These are phyloP conservation scores for Kluyveromyces aestuarii DNA, from an alignment of 805 yeast species.

Conservation along the genomic window DNA sequence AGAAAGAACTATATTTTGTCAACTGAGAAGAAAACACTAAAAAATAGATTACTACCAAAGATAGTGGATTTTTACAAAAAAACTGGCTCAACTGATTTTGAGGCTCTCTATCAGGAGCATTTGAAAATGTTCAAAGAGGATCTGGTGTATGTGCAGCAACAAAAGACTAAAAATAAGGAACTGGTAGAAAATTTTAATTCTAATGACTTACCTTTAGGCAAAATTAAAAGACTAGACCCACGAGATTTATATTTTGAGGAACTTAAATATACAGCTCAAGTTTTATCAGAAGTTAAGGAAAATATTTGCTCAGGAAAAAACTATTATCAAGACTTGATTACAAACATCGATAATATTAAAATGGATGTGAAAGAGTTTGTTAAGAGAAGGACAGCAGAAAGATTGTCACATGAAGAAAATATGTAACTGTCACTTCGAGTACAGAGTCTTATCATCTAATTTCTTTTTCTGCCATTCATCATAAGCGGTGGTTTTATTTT, in stretches of 20 bases:
- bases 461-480: slow-evolving; percentile 33
- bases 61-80: slow-evolving; percentile 40
- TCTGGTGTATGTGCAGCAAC: slow-evolving; percentile 36
- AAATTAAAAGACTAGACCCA: slow-evolving; percentile 12
- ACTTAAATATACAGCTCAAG: slow-evolving; percentile 13
- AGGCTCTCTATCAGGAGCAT: slow-evolving; percentile 34
- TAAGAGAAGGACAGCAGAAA: slow-evolving; percentile 42
- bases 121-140: slow-evolving; percentile 42
- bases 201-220: slow-evolving; percentile 21
- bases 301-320: slow-evolving; percentile 60
- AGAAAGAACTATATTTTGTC: slow-evolving; percentile 28
- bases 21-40: slow-evolving; percentile 37
- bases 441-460: not conserved
- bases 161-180: slow-evolving; percentile 30
- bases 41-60: slow-evolving; percentile 42
- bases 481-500: slow-evolving; percentile 43
- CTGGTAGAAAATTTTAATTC: slow-evolving; percentile 35
- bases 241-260: slow-evolving; percentile 19
- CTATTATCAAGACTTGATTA: slow-evolving; percentile 58
- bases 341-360: slow-evolving; percentile 28
- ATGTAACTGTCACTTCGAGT: not conserved
- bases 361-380: slow-evolving; percentile 44
- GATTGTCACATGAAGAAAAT: slow-evolving; percentile 21
- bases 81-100: slow-evolving; percentile 28
- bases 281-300: slow-evolving; percentile 45